Evolutionary conservation across 2,329 filamentous ascomycete genomes (phyloP).

Genomic region (Apiospora kogelbergensis): DNA sequence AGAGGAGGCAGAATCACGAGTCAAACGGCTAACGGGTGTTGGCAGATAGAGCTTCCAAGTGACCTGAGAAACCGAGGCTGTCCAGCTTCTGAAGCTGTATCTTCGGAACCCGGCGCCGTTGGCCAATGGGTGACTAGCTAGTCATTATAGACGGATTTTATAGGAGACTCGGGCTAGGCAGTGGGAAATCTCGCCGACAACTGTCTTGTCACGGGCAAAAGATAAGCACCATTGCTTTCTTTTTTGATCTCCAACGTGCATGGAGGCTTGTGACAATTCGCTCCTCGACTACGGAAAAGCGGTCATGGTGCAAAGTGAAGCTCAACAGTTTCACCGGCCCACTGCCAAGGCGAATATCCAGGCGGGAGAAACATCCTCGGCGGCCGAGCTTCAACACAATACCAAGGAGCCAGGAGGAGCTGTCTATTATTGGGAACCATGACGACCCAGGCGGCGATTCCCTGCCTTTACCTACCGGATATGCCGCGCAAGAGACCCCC

Average conservation of each 20-base stretch:
- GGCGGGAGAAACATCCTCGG: constrained; percentile 1
- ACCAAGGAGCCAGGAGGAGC: background rate
- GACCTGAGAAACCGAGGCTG: background rate
- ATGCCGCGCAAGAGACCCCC: background rate
- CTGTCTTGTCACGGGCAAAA: background rate
- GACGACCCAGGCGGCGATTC: background rate
- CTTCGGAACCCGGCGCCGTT: background rate
- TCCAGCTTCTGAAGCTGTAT: background rate
- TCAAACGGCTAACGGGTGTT: background rate
- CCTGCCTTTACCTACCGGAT: background rate
- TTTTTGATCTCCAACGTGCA: background rate
- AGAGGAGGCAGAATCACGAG: background rate
- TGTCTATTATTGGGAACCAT: background rate
- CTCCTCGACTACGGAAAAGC: background rate
- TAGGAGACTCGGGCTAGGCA: background rate
- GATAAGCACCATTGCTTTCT: background rate
- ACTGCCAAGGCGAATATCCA: constrained; percentile 9
- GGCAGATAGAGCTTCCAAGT: background rate
- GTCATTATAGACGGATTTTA: background rate
- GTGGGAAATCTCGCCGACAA: background rate
- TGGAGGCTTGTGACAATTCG: constrained; percentile 2
- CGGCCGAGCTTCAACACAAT: background rate
- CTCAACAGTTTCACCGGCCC: constrained; percentile 12
- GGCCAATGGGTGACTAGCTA: background rate
- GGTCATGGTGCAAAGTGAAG: constrained; percentile 2